Evolutionary conservation across 768 basidiomycete genomes (phyloP).

Genomic region (Suillus lakei): DNA sequence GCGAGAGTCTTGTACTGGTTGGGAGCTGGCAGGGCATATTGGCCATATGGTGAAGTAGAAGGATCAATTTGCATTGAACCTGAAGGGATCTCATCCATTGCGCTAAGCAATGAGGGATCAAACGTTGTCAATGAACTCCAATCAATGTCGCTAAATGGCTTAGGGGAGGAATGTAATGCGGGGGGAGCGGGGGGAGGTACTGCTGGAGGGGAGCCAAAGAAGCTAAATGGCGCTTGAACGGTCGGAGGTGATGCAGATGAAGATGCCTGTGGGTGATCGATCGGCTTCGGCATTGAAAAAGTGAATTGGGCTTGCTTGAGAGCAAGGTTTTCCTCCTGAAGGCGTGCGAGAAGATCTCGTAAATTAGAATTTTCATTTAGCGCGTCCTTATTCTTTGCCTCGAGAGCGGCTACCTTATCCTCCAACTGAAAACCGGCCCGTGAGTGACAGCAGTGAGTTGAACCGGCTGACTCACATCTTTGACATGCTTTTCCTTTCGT

Average conservation of each 20-base stretch:
- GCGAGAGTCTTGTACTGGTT: constrained; percentile 79
- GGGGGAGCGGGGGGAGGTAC: constrained; percentile 32
- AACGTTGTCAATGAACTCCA: constrained; percentile 73
- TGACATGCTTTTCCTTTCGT: constrained; percentile 96
- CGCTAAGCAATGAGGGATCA: constrained; percentile 67
- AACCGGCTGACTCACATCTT: constrained; percentile 69
- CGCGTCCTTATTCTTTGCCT: constrained; percentile 77
- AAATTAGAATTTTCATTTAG: constrained; percentile 87
- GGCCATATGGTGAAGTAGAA: constrained; percentile 50
- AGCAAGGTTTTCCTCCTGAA: constrained; percentile 86
- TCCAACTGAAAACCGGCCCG: constrained; percentile 63
- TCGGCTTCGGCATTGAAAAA: constrained; percentile 70
- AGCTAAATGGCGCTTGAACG: constrained; percentile 28
- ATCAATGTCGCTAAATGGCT: constrained; percentile 43
- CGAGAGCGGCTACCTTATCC: constrained; percentile 86
- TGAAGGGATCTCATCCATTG: constrained; percentile 67
- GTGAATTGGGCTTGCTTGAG: constrained; percentile 86
- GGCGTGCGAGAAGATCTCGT: constrained; percentile 78
- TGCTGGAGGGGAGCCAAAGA: constrained; percentile 29
- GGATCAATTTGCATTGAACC: constrained; percentile 62
- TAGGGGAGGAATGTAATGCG: constrained; percentile 35
- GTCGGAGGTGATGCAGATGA: constrained; percentile 26
- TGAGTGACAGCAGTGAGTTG: constrained; percentile 9
- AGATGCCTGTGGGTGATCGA: constrained; percentile 18
- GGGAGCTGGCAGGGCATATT: constrained; percentile 47